These are phyloP conservation scores for Microbotryum silenes-acaulis DNA, from an alignment of 1,284 basidiomycete genomes.

Conservation along the genomic window DNA sequence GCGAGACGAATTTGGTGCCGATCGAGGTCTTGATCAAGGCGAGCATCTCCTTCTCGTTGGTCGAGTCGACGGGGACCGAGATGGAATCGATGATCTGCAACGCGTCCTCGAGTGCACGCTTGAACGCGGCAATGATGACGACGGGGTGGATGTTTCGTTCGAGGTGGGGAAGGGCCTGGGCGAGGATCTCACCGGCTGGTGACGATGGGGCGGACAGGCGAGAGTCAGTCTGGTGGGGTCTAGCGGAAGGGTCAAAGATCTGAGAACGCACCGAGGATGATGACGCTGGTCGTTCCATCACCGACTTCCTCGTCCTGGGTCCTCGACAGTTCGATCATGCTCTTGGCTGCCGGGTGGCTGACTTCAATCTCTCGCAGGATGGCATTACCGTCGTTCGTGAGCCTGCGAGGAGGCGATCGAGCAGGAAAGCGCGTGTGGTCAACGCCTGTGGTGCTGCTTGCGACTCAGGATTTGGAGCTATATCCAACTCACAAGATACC, in stretches of 20 bases:
- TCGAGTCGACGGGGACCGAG: slow-evolving; percentile 81
- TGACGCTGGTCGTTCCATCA: slow-evolving; percentile 94
- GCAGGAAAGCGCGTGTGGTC: not conserved
- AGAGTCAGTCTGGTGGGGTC: not conserved
- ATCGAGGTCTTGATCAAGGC: slow-evolving; percentile 96
- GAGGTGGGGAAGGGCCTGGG: slow-evolving; percentile 82
- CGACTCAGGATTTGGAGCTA: not conserved
- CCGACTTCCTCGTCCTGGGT: slow-evolving; percentile 99
- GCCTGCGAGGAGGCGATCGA: slow-evolving; percentile 45
- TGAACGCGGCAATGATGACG: slow-evolving; percentile 96
- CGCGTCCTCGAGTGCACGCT: slow-evolving; percentile 85
- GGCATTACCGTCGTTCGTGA: slow-evolving; percentile 97
- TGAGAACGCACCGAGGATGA: slow-evolving; percentile 70
- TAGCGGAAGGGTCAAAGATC: not conserved
- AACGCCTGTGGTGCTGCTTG: not conserved
- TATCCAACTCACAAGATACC: slow-evolving; percentile 68
- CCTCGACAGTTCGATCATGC: slow-evolving; percentile 96
- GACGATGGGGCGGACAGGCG: slow-evolving; percentile 1
- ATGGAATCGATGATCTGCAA: slow-evolving; percentile 79
- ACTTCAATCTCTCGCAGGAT: slow-evolving; percentile 97
- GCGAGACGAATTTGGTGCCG: slow-evolving; percentile 95
- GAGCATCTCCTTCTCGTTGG: slow-evolving; percentile 85
- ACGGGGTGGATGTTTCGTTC: slow-evolving; percentile 97
- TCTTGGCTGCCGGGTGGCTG: slow-evolving; percentile 95
- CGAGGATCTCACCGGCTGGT: slow-evolving; percentile 94